Evolutionary conservation across 352 stramenopile species (phyloP).

Genomic region (Saprolegnia diclina): DNA sequence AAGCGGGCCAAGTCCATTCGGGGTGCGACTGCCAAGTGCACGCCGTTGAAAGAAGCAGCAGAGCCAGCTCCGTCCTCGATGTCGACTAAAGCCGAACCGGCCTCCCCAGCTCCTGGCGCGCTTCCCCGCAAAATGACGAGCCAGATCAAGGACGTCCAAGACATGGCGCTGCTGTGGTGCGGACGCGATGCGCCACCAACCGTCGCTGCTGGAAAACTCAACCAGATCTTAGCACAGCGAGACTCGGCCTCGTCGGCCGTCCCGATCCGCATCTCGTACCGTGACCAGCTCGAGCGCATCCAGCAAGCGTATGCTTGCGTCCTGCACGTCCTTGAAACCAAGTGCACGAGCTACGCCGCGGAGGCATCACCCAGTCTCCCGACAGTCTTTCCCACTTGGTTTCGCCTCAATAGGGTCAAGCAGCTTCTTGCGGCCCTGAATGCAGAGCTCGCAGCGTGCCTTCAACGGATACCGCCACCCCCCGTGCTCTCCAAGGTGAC

Average conservation of each 20-base stretch:
- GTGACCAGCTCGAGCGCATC: conserved; percentile 22
- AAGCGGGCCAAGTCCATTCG: conserved; percentile 15
- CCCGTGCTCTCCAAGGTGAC: conserved; percentile 14
- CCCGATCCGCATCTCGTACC: conserved; percentile 13
- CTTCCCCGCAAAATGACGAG: conserved; percentile 5
- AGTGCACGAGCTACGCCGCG: neutral
- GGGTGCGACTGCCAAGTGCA: neutral
- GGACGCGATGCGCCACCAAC: neutral
- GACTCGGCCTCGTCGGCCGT: neutral
- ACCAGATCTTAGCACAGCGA: conserved; percentile 10
- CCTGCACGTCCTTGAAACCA: conserved; percentile 13
- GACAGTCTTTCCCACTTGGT: conserved; percentile 21
- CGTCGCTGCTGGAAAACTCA: conserved; percentile 6
- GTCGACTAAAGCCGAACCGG: neutral
- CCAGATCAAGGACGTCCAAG: neutral
- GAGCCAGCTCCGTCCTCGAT: neutral
- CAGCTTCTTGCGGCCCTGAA: conserved; percentile 14
- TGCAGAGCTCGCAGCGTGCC: neutral
- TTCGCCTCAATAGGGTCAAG: conserved; percentile 24
- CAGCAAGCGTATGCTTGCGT: conserved; percentile 15
- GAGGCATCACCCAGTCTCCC: neutral
- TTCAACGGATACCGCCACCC: conserved; percentile 15
- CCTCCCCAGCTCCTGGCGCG: neutral
- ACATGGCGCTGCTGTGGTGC: neutral
- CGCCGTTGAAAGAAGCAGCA: neutral